Evolutionary conservation across 75 land plant species (phyloP).

Genomic region (Cunninghamia lanceolata): DNA sequence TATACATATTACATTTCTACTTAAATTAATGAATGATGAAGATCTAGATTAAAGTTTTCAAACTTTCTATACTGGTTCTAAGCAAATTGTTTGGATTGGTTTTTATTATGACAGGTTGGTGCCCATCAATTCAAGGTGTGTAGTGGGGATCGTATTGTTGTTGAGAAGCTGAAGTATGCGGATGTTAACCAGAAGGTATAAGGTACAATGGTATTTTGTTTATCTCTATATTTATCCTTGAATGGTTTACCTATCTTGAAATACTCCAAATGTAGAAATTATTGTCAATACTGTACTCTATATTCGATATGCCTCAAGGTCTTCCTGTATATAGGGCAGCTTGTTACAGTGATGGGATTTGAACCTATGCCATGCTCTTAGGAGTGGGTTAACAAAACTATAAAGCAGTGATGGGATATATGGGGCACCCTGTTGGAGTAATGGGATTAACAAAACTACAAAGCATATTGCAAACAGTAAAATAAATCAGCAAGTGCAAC

Average conservation of each 20-base stretch:
- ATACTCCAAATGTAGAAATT: neutral
- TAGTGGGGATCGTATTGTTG: conserved; percentile 76
- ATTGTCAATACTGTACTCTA: neutral
- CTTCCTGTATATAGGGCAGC: neutral
- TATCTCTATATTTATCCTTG: neutral
- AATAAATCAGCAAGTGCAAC: neutral
- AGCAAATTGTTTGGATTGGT: neutral
- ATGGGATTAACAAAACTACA: neutral
- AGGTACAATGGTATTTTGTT: neutral
- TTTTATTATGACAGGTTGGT: conserved; percentile 62
- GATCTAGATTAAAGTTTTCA: neutral
- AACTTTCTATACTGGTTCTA: neutral
- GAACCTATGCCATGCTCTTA: neutral
- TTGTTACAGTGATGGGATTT: neutral
- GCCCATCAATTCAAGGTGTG: conserved; percentile 97
- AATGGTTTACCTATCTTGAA: neutral
- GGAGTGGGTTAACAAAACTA: neutral
- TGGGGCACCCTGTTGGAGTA: too few species aligned
- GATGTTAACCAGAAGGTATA: conserved; percentile 92
- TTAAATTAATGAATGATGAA: neutral
- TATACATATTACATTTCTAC: neutral
- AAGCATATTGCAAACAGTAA: neutral
- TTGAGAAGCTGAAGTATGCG: conserved; percentile 82
- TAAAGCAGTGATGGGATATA: neutral
- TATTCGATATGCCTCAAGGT: neutral